Percentiles rank a stretch among this genome's conserved stretches.
Conservation (phyloP, 257 asterid species). For the Fraxinus quadrangulata region DNA sequence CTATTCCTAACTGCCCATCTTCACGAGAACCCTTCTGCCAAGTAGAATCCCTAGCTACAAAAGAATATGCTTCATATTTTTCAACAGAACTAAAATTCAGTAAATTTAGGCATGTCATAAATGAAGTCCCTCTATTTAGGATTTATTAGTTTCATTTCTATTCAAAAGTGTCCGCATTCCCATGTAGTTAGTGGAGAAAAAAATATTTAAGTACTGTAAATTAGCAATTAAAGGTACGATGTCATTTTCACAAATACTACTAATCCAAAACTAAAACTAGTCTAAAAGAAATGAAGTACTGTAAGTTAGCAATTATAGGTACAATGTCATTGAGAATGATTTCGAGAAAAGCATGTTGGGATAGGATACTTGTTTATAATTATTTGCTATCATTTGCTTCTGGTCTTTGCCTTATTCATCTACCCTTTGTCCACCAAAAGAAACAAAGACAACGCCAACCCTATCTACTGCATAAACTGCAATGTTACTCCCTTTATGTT, state of each 20-base stretch:
- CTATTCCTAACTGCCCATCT: too few relatives aligned
- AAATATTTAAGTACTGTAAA: conserved; percentile 14
- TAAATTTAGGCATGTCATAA: conserved; percentile 4
- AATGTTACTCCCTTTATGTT: background rate
- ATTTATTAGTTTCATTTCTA: background rate
- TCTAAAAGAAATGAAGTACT: background rate
- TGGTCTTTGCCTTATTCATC: background rate
- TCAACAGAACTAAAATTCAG: conserved; percentile 13
- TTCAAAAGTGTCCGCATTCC: conserved; percentile 4
- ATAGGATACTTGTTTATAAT: background rate
- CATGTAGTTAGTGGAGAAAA: conserved; percentile 1
- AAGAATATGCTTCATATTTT: conserved; percentile 30
- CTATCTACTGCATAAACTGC: too few relatives aligned
- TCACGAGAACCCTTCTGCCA: conserved; percentile 59
- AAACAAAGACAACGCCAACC: too few relatives aligned
- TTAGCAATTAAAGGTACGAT: background rate
- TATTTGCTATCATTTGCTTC: background rate
- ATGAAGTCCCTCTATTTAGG: conserved; percentile 15
- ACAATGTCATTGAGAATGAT: background rate
- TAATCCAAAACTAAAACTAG: background rate
- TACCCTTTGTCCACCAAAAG: background rate
- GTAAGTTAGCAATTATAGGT: too few relatives aligned
- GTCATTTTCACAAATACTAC: background rate
- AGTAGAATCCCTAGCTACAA: conserved; percentile 87
- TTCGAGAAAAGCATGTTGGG: background rate